Base-by-base conservation (phyloP, 1,284 basidiomycete species). In the Earliella scabrosa region DNA sequence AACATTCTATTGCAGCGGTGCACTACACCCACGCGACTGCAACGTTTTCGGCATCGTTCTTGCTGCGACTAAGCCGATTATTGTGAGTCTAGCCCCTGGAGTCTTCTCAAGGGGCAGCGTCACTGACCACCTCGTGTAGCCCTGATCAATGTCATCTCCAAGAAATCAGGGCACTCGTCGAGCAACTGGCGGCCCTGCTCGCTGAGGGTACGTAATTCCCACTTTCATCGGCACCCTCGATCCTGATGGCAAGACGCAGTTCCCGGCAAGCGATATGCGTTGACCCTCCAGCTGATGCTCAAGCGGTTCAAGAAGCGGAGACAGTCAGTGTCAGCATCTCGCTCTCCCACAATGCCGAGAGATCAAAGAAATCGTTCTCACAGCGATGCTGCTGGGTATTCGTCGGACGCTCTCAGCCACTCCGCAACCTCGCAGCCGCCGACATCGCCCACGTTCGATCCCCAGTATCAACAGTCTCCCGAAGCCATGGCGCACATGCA, bases 11-110 rank as follows among this genome's bases (percentile, higher is more conserved):
- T 62, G 58, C 66, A 92, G 93, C 90, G 31, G 92, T 94, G 34
- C 88, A 92, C 67, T 94, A 93, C 67, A 92, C 92, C 8, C 93
- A 97, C 69, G 92, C 92, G 44, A 93, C 93, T 35, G 95, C 95
- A 2, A 95, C 94, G 0, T 97, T 97, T 73, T 86, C 92, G 20
- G 94, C 93, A 14, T 92, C 93, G 4, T 92, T 97, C 72, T 76
- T 97, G 55, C 80, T 97, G 54, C 88, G 95, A 44, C 79, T 97
- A 39, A 86, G 87, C 38, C 85, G 94, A 13, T 77, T 97, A 27
- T 95, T 97, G 90, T 93, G 68, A 74, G 90, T 75, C 16, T 44
- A 27, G 2, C 23, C 38, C 2, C 32, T 16, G 26, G 31, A 27
- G 14, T 39, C 29, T 45, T 13, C 18, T 35, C 23, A 50, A 60